Base-by-base conservation (phyloP, 2,329 filamentous ascomycete species). In the Myriosclerotinia scirpicola region DNA sequence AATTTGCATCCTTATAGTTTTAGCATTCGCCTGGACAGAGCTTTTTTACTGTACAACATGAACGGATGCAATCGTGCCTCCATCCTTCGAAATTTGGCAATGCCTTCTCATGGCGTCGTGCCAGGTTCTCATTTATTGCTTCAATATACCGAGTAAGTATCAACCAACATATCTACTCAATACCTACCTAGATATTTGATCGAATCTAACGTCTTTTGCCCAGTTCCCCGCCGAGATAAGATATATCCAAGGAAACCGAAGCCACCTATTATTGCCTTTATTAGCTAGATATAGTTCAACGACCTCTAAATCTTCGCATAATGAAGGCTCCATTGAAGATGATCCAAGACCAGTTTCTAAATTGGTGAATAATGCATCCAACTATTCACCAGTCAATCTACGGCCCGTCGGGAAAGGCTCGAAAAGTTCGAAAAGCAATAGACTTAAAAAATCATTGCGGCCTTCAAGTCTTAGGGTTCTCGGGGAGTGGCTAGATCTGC, bases 21-120 rank as follows among this genome's bases (percentile, higher is more conserved):
- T 12, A 50, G 48, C 48, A 11, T 50, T 26, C 44, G 44, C 48
- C 44, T 40, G 20, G 59, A 62, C 30, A 52, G 46, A 52, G 46
- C 26, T 62, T 22, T 59, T 59, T 17, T 48, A 22, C 56, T 46
- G 58, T 66, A 63, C 64, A 66, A 66, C n/a, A 66, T 66, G 64
- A 75, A 75, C 74, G 75, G 71, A 76, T 76, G 75, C 75, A 75
- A 75, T 74, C 71, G 71, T 66, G 71, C 69, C 65, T 70, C 64
- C 69, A 66, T 67, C 64, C 69, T 65, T 74, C 68, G 68, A 75
- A 66, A 74, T 66, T 69, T 68, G 71, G 71, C 68, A 69, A 65
- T 65, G 67, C 69, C 69, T 69, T 68, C 62, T 65, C 66, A 58
- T 62, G 38, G 58, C 50, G 56, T 58, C 40, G 59, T 60, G 34